Base-by-base conservation (phyloP, 2,329 filamentous ascomycete species). In the Myriangium duriaei region DNA sequence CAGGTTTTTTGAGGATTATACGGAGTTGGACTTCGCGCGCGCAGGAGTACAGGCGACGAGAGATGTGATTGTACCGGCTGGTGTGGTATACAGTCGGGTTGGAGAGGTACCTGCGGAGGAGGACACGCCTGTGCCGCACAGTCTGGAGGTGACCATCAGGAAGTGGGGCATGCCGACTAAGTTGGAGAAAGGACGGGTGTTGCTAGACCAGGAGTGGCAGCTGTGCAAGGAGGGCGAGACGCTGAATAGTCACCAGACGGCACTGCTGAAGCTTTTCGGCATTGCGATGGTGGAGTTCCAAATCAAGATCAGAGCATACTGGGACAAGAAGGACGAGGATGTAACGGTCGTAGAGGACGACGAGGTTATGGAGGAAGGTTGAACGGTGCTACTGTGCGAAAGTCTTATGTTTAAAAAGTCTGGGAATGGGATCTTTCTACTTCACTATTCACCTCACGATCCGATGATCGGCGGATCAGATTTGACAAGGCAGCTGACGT, bases 221-320 rank as follows among this genome's bases (percentile, higher is more conserved):
- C 76, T 98, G 34, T 96, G 88, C 65, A 77, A 76, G 53, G 79
- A 86, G 60, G 91, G 88, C 9, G 76, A 95, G 55, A 71, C 76
- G 31, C 64, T 98, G 49, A 87, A 95, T 61, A 87, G 82, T 49
- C 74, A 88, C 51, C 91, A 98, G 71, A 95, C 91, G 41, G 80
- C 86, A 47, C 65, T 98, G 55, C 62, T 98, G 61, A 96, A 96
- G 74, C 70, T 94, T 52, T 96, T 98, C 63, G 81, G 85, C 37
- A 75, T 95, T 41, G 84, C 82, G 45, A 75, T 91, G 62, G 83
- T 85, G 42, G 86, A 96, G 65, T 98, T 98, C 66, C 79, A 71
- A 58, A 77, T 98, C 42, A 71, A 76, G 52, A 64, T 93, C 47
- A 65, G 81, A 59, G 87, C 86, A 10, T 58, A 58, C 36, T 60